Conservation (phyloP, 768 basidiomycete species). For the Sporobolomyces phaffii region DNA sequence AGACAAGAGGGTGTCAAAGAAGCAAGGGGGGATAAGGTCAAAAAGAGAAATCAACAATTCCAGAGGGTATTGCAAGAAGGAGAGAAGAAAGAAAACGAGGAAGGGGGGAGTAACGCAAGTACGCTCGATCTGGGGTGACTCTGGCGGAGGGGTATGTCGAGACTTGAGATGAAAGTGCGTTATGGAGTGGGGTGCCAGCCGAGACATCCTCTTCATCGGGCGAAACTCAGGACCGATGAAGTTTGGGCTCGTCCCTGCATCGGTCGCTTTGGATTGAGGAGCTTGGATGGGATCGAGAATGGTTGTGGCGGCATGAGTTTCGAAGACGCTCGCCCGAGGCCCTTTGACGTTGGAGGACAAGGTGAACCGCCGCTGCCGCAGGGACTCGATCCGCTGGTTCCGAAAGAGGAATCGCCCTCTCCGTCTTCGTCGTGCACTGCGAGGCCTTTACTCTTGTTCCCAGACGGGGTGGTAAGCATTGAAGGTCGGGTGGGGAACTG, state of each 20-base stretch:
- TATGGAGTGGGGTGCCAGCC: background rate
- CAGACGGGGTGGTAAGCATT: background rate
- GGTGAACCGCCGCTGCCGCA: slow-evolving; percentile 30
- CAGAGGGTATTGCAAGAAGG: background rate
- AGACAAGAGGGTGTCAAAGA: too few species aligned
- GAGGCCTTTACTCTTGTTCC: background rate
- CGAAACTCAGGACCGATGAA: slow-evolving; percentile 7
- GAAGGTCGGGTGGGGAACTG: slow-evolving; percentile 14
- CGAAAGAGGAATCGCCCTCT: slow-evolving; percentile 38
- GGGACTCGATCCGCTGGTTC: slow-evolving; percentile 30
- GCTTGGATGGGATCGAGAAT: background rate
- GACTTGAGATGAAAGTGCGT: background rate
- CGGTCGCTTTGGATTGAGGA: background rate
- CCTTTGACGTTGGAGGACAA: slow-evolving; percentile 30
- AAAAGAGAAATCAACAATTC: background rate
- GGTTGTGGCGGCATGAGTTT: slow-evolving; percentile 18
- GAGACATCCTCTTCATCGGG: background rate
- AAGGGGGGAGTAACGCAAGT: background rate
- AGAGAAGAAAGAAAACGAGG: background rate
- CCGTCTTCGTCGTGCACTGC: slow-evolving; percentile 35
- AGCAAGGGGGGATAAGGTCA: too few species aligned
- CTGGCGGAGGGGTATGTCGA: background rate
- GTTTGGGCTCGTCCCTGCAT: slow-evolving; percentile 14
- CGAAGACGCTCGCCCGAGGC: slow-evolving; percentile 12
- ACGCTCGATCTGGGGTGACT: background rate